Conservation (phyloP, 352 stramenopile genomes). For the Phytophthora agathidicida region DNA sequence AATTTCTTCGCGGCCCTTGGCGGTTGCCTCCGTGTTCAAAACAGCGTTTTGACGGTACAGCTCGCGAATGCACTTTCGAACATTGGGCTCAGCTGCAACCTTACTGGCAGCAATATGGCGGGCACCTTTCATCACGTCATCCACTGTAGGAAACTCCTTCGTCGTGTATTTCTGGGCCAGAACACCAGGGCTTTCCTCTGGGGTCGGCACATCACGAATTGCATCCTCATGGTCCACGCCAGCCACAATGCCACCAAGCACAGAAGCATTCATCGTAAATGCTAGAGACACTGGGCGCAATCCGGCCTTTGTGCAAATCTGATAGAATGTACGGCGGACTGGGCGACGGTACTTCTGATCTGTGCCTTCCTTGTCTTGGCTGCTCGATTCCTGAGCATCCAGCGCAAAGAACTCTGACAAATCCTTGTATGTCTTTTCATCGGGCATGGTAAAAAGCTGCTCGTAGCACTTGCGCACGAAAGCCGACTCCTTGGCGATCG, state of each 20-base stretch:
- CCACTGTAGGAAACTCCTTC: slow-evolving; percentile 84
- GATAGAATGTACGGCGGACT: slow-evolving; percentile 86
- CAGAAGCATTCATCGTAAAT: slow-evolving; percentile 89
- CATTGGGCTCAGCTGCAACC: slow-evolving; percentile 83
- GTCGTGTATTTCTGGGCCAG: slow-evolving; percentile 81
- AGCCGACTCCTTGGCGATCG: slow-evolving; percentile 71
- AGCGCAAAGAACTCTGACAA: slow-evolving; percentile 87
- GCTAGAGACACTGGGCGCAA: slow-evolving; percentile 69
- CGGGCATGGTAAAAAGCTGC: slow-evolving; percentile 65
- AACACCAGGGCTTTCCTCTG: slow-evolving; percentile 71
- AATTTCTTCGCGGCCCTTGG: slow-evolving; percentile 86
- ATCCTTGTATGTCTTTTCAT: slow-evolving; percentile 88
- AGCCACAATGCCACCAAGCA: slow-evolving; percentile 79
- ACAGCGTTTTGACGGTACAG: slow-evolving; percentile 79
- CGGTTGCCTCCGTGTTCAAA: slow-evolving; percentile 78
- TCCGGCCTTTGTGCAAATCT: slow-evolving; percentile 88
- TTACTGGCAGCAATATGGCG: slow-evolving; percentile 89
- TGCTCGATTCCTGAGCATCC: slow-evolving; percentile 62
- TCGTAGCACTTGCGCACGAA: slow-evolving; percentile 89
- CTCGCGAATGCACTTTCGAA: slow-evolving; percentile 86
- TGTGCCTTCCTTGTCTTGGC: slow-evolving; percentile 52
- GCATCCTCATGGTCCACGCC: slow-evolving; percentile 73
- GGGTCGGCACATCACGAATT: slow-evolving; percentile 72
- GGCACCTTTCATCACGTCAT: slow-evolving; percentile 89
- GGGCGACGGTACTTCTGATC: slow-evolving; percentile 79